phyloP scores from a whole-genome alignment of 2,329 filamentous ascomycete species.

The Neonectria coccinea region DNA sequence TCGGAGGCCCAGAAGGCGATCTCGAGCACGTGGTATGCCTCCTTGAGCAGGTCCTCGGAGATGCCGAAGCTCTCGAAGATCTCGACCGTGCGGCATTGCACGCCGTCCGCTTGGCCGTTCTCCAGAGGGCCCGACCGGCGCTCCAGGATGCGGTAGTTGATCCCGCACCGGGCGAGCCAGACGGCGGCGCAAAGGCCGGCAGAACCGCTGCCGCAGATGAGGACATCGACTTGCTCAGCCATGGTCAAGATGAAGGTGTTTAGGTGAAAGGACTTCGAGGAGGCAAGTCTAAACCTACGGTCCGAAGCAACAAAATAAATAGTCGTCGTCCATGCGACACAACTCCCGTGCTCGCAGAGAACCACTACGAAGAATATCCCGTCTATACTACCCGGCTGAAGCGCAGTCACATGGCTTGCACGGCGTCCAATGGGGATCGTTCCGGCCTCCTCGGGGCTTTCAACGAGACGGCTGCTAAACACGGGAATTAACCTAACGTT shows the following conservation, averaged over 20 bases:
- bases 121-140: slow-evolving; percentile 28
- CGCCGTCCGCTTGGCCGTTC: slow-evolving; percentile 34
- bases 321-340: not conserved
- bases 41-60: slow-evolving; percentile 64
- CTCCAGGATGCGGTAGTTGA: slow-evolving; percentile 33
- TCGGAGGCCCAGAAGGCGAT: slow-evolving; percentile 63
- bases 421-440: not conserved
- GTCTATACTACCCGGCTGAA: not conserved
- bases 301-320: not conserved
- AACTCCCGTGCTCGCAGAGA: not conserved
- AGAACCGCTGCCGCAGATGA: slow-evolving; percentile 35
- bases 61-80: slow-evolving; percentile 71
- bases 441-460: not conserved
- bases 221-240: slow-evolving; percentile 21
- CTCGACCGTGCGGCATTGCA: slow-evolving; percentile 57
- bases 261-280: not conserved
- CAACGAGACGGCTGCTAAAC: not conserved
- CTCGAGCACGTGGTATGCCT: slow-evolving; percentile 69
- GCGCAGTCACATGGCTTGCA: not conserved
- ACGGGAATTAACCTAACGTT: not conserved
- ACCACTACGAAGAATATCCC: not conserved
- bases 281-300: not conserved
- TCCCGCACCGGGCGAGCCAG: slow-evolving; percentile 31
- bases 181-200: slow-evolving; percentile 34
- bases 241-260: not conserved